A percentile compares a stretch with the other conserved stretches of the same genome.
These are phyloP conservation scores for button mushroom (Agaricus bisporus) DNA, from an alignment of 768 basidiomycete species.

Conservation along the genomic window DNA sequence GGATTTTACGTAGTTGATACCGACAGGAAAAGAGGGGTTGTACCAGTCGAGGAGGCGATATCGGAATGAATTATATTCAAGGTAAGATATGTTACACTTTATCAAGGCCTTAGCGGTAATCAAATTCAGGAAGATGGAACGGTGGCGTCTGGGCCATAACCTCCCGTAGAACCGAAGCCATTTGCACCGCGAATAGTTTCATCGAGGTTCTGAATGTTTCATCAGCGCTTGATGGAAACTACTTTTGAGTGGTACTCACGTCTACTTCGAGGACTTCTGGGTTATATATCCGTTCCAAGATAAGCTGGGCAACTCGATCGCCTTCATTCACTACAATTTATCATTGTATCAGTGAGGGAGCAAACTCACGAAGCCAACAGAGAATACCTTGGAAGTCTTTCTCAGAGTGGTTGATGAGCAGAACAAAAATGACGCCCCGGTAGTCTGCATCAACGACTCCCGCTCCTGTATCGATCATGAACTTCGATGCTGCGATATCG, in stretches of 20 bases:
- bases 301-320: slow-evolving; percentile 93
- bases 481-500: slow-evolving; percentile 72
- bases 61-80: neutral
- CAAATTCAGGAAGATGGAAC: slow-evolving; percentile 11
- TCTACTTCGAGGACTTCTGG: slow-evolving; percentile 84
- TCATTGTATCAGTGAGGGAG: neutral
- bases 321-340: slow-evolving; percentile 70
- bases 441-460: slow-evolving; percentile 98
- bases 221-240: slow-evolving; percentile 1
- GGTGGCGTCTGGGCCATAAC: slow-evolving; percentile 48
- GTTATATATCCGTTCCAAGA: slow-evolving; percentile 85
- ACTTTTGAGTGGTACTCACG: slow-evolving; percentile 35
- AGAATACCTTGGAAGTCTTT: slow-evolving; percentile 77
- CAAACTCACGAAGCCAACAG: slow-evolving; percentile 4
- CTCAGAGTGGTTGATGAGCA: slow-evolving; percentile 91
- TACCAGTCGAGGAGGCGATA: slow-evolving; percentile 5
- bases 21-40: slow-evolving; percentile 25
- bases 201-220: slow-evolving; percentile 60
- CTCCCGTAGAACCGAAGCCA: slow-evolving; percentile 96
- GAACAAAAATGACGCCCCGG: slow-evolving; percentile 82
- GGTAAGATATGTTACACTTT: slow-evolving; percentile 7
- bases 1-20: slow-evolving; percentile 63
- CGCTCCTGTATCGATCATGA: slow-evolving; percentile 96
- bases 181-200: slow-evolving; percentile 77
- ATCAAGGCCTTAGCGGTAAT: slow-evolving; percentile 4